Conservation (phyloP, 345 rosid species). For the Salix purpurea region DNA sequence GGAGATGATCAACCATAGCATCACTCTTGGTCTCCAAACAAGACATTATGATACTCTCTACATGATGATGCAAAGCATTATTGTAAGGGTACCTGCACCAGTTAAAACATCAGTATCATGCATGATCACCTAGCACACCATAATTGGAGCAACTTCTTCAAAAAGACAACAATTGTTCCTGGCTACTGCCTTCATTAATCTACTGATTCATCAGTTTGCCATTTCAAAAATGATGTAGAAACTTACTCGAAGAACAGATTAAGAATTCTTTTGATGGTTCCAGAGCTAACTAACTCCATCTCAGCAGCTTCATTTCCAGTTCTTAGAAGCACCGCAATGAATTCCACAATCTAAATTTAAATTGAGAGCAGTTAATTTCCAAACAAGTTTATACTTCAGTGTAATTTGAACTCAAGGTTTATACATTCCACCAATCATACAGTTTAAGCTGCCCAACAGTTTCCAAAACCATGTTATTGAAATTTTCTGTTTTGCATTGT, state of each 20-base stretch:
- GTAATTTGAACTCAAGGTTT: neutral
- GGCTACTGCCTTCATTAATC: neutral
- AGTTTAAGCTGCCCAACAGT: neutral
- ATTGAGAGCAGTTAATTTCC: neutral
- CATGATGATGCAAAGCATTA: constrained; percentile 94
- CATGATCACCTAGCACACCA: neutral
- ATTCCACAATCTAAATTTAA: constrained; percentile 79
- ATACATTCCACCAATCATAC: neutral
- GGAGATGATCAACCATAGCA: constrained; percentile 60
- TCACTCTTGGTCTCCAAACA: constrained; percentile 79
- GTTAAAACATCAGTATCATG: constrained; percentile 18
- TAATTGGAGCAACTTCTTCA: neutral
- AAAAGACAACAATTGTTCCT: neutral
- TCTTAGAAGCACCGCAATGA: constrained; percentile 81
- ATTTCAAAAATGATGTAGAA: constrained; percentile 8
- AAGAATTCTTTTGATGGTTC: constrained; percentile 65
- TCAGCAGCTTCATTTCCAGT: constrained; percentile 79
- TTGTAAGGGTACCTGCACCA: constrained; percentile 86
- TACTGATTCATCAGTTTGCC: constrained; percentile 3
- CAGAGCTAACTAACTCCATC: constrained; percentile 75
- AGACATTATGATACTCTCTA: constrained; percentile 75
- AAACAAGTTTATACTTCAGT: neutral
- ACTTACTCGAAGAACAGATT: constrained; percentile 88
- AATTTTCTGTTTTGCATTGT: neutral
- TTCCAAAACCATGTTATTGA: neutral